Evolutionary conservation across 768 basidiomycete species (phyloP).

Genomic region (Tephrocybe sp.): DNA sequence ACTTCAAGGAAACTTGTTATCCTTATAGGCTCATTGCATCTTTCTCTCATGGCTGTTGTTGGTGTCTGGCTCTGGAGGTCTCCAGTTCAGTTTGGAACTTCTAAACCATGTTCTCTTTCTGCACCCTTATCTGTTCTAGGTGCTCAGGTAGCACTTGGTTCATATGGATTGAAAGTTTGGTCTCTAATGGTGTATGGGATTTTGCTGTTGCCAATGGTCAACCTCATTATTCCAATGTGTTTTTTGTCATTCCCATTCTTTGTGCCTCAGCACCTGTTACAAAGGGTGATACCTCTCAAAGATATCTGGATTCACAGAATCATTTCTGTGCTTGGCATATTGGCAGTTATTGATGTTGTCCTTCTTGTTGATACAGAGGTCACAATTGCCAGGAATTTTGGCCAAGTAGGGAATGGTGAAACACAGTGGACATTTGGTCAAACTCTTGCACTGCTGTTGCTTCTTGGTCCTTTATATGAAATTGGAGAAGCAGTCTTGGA

Average conservation of each 20-base stretch:
- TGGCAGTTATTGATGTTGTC: constrained; percentile 1
- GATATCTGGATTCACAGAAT: neutral
- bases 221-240: neutral
- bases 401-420: neutral
- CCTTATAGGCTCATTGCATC: neutral
- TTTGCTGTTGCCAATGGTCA: neutral
- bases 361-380: neutral
- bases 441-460: constrained; percentile 3
- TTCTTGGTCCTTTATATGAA: constrained; percentile 5
- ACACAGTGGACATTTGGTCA: constrained; percentile 11
- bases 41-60: constrained; percentile 4
- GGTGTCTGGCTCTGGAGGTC: constrained; percentile 6
- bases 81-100: neutral
- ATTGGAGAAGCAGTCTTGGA: neutral
- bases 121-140: neutral
- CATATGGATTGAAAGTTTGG: neutral
- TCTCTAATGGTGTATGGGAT: neutral
- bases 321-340: neutral
- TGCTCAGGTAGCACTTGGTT: neutral
- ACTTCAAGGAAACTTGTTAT: neutral
- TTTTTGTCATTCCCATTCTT: neutral
- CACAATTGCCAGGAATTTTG: neutral
- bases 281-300: neutral
- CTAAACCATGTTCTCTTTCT: neutral
- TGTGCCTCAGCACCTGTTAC: neutral